Evolutionary conservation across 192 early-diverging fungal genomes (phyloP), one percentile per base, ranked within the genome.

Genomic region (Geranomyces michiganensis): DNA sequence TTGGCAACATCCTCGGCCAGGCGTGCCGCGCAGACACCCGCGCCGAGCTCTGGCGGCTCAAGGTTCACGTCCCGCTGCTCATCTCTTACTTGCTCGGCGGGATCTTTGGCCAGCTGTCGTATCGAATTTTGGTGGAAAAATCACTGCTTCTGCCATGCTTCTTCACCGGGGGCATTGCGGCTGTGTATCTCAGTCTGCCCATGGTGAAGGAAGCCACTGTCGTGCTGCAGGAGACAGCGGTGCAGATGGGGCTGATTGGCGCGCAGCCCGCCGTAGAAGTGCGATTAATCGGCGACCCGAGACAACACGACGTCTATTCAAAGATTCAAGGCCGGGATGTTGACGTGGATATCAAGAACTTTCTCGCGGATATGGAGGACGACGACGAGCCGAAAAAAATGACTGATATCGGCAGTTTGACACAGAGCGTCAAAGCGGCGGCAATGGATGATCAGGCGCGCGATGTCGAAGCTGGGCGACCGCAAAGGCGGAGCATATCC

Each of bases 1-100:
- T 87, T 68, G 86, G 86, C 26, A 87, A 85, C 67, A 85, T 87
- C 62, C 24, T 83, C 19, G 86, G 86, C 0, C 86, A 87, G 60
- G 76, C 81, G 5, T 80, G 77, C 44, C 62, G 83, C 14, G 53
- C 62, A 27, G 83, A 87, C 71, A 75, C 78, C 26, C 46, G 78
- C 44, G 79, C 81, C 19, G 83, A 84, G 55, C 49, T 79, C 7
- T 87, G 86, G 86, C 64, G 83, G 33, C 74, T 87, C 31, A 81
- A 83, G 26, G 81, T 87, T 0, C 82, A 85, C 65, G 71, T 79
- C 33, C 86, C 86, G 3, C 70, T 87, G 19, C 70, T 85, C 17
- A 15, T 71, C 45, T 75, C 67, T n/a, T 87, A 79, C 63, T 33
- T 74, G 0, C 21, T 82, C 46, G 86, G 86, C 1, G 84, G 78